Base-by-base conservation (phyloP, 2,329 filamentous ascomycete species). In the Colletotrichum camelliae region DNA sequence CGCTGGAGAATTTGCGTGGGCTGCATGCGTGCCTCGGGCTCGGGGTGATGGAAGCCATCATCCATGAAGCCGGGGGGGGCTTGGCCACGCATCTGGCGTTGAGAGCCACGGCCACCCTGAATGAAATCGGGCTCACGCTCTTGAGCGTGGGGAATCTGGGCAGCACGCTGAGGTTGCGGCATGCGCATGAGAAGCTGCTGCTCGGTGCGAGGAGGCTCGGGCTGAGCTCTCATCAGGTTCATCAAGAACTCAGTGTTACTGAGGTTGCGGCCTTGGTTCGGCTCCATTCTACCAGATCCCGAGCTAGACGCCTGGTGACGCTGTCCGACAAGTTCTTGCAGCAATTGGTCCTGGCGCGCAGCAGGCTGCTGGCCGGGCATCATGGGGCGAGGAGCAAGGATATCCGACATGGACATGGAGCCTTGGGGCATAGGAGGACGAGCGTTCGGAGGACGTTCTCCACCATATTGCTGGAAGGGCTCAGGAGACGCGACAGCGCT, bases 231-330 rank as follows among this genome's bases (percentile, higher is more conserved):
- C 94, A 98, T 97, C 35, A 98, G 89, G 77, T 93, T 94, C 84
- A 98, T 94, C 65, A 98, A 87, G 82, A 97, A 96, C 78, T 97
- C 94, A n/a, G 94, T 91, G 79, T 96, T 94, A 79, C 89, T 91
- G 82, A 90, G 93, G 81, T 87, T 89, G 64, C 86, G 87, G 79
- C 82, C 82, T 70, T 77, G 78, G 78, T 78, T 84, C 75, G 87
- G 86, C 67, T 91, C 89, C 43, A 85, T 83, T 39, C 89, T 86
- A 8, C 82, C 82, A 18, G 86, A 87, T 48, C 86, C 84, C 76
- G 91, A 90, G 80, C 86, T 91, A 21, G 89, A 86, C 16, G 88
- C 85, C 52, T 88, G 88, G 78, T 91, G 90, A 65, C 91, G 91
- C 79, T 92, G 90, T 12, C 87, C 88, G 29, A 92, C 88, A 33